Base-by-base conservation (phyloP, 2,329 filamentous ascomycete genomes). In the Iodosphaeria phyllophila region DNA sequence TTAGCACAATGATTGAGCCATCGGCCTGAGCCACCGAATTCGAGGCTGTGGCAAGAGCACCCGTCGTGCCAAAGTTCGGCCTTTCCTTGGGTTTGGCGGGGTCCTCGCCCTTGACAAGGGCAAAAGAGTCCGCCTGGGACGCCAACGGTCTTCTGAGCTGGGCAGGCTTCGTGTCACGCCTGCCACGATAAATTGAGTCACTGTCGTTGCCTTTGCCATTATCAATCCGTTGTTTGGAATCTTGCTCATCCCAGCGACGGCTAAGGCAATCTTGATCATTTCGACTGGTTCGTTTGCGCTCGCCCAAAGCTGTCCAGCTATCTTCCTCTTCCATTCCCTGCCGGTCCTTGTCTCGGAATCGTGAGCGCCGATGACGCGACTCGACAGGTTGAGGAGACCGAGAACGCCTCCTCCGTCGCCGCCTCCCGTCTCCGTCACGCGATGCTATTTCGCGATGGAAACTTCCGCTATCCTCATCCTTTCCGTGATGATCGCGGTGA, bases 11-110 rank as follows among this genome's bases (percentile, higher is more conserved):
- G 13, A 64, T 64, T 4, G 72, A 75, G 29, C 79, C 80, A 39
- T 71, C 70, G 14, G 67, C 67, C 33, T 91, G 71, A 6, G 70
- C 70, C 11, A 73, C 50, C 2, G 67, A 58, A 46, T 98, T 95
- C 25, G 83, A 83, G 34, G 82, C 83, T 22, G 83, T 80, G 3
- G 89, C 89, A 11, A 98, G 60, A 6, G 76, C 58, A 15, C 89
- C 89, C 0, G 83, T 83, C 17, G 61, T 68, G 12, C 64, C 68
- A 48, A 76, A 92, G 49, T 93, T 98, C 20, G 84, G 78, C 47
- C 83, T 84, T 46, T 95, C 74, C 42, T 89, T 84, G 30, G 75
- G 71, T 32, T 62, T 57, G 23, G 56, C 50, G 5, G 60, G 51
- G 25, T 52, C 49, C 13, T 54, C 56, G 23, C 61, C 60, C 6